Base-by-base conservation (phyloP, 2,329 filamentous ascomycete genomes). In the Ophiostoma sp. region DNA sequence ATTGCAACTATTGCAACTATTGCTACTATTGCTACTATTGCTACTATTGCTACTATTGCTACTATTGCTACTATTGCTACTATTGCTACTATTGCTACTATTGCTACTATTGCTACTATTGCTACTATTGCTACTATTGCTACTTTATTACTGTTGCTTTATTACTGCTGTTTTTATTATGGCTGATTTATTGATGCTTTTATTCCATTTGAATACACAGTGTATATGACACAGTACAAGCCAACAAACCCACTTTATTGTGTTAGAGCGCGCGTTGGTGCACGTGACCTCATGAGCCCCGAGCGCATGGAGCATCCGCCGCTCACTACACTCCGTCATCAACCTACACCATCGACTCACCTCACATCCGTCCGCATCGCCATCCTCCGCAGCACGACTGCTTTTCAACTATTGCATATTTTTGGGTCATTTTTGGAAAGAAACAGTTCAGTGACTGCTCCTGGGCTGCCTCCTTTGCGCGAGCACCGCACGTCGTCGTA, bases 401-500 rank as follows among this genome's bases (percentile, higher is more conserved):
- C 49, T 55, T 18, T 55, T 12, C 12, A 27, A 11, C 49, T 55
- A 4, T 36, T 55, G 27, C 27, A 55, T 55, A 55, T 18, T 55
- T 27, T 55, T 55, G 49, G 49, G 27, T 27, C 27, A 55, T 55
- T 55, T 55, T 55, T 55, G 49, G 49, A 55, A 55, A 55, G 9
- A n/a, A 55, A 55, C 8, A 55, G 6, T 27, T 36, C 7, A 55
- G 27, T 9, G 12, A 18, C 49, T 27, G 18, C 49, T 27, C 27
- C 49, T 55, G 27, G 1, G 27, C 27, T 27, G 27, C 27, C 27
- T 27, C 27, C 27, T 2, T 1, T 27, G 27, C 27, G 27, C 27
- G 27, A 27, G 27, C 49, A 27, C n/a, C 18, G 18, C 45, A 49
- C 47, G 18, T 49, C 47, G 16, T 27, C 27, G 27, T 27, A 27